A percentile compares a stretch with the other conserved stretches of the same genome.
Conservation (phyloP, 257 asterid species). For the Plantago ovata region DNA sequence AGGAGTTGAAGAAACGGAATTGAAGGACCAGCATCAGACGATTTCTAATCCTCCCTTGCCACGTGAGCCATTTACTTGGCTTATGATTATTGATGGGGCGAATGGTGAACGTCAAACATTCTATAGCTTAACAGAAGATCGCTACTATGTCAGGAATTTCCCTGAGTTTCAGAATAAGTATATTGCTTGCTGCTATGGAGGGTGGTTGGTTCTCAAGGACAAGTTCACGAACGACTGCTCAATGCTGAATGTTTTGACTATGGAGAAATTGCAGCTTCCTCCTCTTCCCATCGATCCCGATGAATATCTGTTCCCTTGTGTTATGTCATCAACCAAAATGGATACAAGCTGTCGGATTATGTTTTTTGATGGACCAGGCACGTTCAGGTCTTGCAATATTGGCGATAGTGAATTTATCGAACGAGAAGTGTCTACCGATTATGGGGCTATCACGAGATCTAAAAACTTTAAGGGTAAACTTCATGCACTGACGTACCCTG, state of each 20-base stretch:
- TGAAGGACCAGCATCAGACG: no score
- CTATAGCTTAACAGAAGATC: conserved; percentile 7
- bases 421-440: background rate
- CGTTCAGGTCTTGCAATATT: conserved; percentile 5
- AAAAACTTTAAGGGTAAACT: conserved; percentile 10
- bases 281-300: background rate
- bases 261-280: conserved; percentile 5
- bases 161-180: conserved; percentile 3
- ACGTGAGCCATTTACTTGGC: conserved; percentile 7
- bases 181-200: conserved; percentile 3
- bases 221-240: conserved; percentile 18
- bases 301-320: background rate
- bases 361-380: background rate
- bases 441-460: background rate
- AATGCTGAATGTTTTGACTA: background rate
- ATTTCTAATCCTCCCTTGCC: background rate
- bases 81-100: background rate
- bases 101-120: background rate
- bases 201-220: conserved; percentile 1
- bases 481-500: background rate
- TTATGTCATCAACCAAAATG: conserved; percentile 4
- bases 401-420: conserved; percentile 11
- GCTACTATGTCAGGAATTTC: background rate
- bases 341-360: conserved; percentile 13
- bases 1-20: no score